These are phyloP conservation scores for Erucastrum elatum DNA, from an alignment of 345 rosid genomes.

Conservation along the genomic window DNA sequence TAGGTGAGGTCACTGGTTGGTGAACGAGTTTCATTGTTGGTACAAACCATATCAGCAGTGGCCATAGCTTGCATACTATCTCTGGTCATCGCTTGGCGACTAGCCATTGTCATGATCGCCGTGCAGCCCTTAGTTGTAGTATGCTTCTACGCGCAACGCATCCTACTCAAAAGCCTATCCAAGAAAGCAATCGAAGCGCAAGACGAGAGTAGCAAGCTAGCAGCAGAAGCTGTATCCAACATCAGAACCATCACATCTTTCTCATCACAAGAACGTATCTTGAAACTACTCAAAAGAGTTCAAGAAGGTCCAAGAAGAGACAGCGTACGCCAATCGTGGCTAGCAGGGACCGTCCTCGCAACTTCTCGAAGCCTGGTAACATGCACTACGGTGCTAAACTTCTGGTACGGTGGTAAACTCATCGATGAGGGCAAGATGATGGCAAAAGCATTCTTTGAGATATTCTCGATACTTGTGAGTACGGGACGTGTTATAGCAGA, in stretches of 20 bases:
- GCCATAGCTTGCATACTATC: constrained; percentile 57
- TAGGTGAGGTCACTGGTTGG: constrained; percentile 68
- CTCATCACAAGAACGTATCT: constrained; percentile 60
- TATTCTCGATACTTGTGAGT: constrained; percentile 52
- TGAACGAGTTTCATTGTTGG: constrained; percentile 51
- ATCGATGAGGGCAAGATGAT: constrained; percentile 45
- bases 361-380: constrained; percentile 45
- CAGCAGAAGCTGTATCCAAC: constrained; percentile 59
- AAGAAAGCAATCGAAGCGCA: constrained; percentile 51
- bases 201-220: constrained; percentile 59
- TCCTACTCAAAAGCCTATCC: constrained; percentile 47
- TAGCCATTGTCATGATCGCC: constrained; percentile 65
- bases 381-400: constrained; percentile 45
- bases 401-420: constrained; percentile 74
- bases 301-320: constrained; percentile 52
- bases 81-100: constrained; percentile 57
- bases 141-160: constrained; percentile 44
- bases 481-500: constrained; percentile 60
- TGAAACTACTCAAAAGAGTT: constrained; percentile 49
- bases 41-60: constrained; percentile 60
- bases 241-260: constrained; percentile 62
- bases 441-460: constrained; percentile 46
- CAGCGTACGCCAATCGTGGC: constrained; percentile 59
- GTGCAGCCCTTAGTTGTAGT: constrained; percentile 50
- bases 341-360: constrained; percentile 55